Evolutionary conservation across 2,329 filamentous ascomycete species (phyloP).

Genomic region (Xylaria sp.): DNA sequence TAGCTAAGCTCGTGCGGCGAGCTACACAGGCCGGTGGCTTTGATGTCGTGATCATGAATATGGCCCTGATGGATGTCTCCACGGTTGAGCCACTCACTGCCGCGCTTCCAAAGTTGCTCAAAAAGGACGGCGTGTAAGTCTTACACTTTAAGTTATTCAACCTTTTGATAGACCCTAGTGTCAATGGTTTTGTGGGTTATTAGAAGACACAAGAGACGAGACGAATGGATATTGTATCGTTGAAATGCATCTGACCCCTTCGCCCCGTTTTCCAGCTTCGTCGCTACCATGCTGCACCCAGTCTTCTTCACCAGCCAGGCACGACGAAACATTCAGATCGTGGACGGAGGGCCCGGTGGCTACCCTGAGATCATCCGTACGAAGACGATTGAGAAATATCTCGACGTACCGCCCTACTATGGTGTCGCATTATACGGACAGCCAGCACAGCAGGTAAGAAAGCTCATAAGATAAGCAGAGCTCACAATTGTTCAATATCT

Average conservation of each 20-base stretch:
- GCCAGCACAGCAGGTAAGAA: conserved; percentile 30
- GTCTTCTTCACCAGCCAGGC: conserved; percentile 27
- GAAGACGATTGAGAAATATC: conserved; percentile 30
- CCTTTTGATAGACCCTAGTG: background rate
- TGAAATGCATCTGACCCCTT: background rate
- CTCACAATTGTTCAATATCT: background rate
- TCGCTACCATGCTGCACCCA: conserved; percentile 28
- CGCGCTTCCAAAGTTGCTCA: conserved; percentile 29
- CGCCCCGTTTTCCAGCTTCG: conserved; percentile 15
- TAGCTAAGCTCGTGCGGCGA: background rate
- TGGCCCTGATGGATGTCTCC: conserved; percentile 34
- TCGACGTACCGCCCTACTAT: conserved; percentile 28
- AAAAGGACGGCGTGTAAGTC: conserved; percentile 33
- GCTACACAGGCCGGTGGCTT: conserved; percentile 19
- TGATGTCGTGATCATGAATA: conserved; percentile 29
- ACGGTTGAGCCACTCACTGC: conserved; percentile 29
- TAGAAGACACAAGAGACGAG: background rate
- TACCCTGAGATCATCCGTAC: conserved; percentile 19
- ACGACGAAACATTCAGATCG: conserved; percentile 21
- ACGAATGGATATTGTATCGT: background rate
- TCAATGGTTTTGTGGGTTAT: background rate
- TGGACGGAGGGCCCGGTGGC: conserved; percentile 16
- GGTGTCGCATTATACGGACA: conserved; percentile 28
- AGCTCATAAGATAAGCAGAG: background rate
- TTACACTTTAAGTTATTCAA: background rate